Evolutionary conservation across 2,329 filamentous ascomycete genomes (phyloP), one percentile per base, ranked within the genome.

Genomic region (Colletotrichum tamarilloi): DNA sequence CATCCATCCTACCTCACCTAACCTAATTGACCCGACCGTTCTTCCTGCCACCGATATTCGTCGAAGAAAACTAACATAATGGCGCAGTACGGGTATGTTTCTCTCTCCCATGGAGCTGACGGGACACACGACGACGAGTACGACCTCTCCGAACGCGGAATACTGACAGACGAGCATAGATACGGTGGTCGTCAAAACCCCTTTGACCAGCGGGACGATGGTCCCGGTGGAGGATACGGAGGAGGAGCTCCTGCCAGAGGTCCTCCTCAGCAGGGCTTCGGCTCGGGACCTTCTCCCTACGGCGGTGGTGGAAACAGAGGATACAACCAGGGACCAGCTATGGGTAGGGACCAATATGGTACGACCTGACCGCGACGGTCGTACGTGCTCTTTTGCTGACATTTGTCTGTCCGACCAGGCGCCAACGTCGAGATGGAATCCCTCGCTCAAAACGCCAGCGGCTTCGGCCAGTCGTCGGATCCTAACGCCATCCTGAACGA

Each of bases 401-500:
- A 14, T 22, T 52, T 52, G 28, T 42, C 22, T 28, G 35, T n/a
- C 1, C 62, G 24, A 62, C 11, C 76, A 85, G 85, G 83, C 56
- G 81, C 84, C 78, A 87, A 89, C 77, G 91, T 94, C 77, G 93
- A 95, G 84, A 93, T 95, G 92, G 89, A 90, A 59, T 88, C 92
- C 14, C 87, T 94, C 58, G 82, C 86, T 57, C 87, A 88, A 74
- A 88, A 87, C 73, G 86, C 84, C 62, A 79, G 84, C 63, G 82
- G 83, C 62, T 87, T 87, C 65, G 86, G 81, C 53, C 81, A 82
- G 62, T 73, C 67, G 1, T 78, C 83, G 77, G 90, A 95, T 81
- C 91, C 93, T 56, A 95, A 94, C 80, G 90, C 90, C 69, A 93
- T 97, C 77, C 89, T 98, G 73, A 94, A 97, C 84, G 93, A 97